phyloP scores from a whole-genome alignment of 176 grass and related monocot species.

The Zizania latifolia region DNA sequence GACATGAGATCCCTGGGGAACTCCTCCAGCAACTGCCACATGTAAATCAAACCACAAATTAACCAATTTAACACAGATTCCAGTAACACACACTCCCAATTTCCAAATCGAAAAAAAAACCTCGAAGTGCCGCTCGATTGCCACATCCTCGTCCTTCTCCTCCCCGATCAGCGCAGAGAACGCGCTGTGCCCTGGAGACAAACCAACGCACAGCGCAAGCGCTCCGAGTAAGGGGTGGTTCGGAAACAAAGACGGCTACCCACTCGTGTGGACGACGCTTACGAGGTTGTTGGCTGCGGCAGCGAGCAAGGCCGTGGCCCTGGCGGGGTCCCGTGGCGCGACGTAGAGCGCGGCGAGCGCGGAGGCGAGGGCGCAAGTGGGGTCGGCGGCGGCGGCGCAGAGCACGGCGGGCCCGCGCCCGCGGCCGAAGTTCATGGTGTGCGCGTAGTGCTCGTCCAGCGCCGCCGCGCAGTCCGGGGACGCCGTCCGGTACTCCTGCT shows the following conservation, averaged over 20 bases:
- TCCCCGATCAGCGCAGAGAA: slow-evolving; percentile 42
- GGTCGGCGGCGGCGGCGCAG: slow-evolving; percentile 40
- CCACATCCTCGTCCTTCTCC: slow-evolving; percentile 29
- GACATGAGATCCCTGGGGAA: slow-evolving; percentile 65
- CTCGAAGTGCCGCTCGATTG: slow-evolving; percentile 43
- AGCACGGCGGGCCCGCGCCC: slow-evolving; percentile 29
- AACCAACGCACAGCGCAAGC: not conserved
- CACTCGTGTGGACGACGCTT: not conserved
- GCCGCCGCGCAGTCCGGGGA: slow-evolving; percentile 50
- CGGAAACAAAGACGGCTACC: not conserved
- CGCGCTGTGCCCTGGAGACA: slow-evolving; percentile 26
- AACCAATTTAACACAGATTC: not conserved
- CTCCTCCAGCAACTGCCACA: slow-evolving; percentile 43
- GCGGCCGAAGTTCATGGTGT: slow-evolving; percentile 41
- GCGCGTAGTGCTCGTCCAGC: slow-evolving; percentile 57
- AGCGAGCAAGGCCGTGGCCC: slow-evolving; percentile 36
- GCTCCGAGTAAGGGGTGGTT: not conserved
- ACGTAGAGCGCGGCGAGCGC: slow-evolving; percentile 43
- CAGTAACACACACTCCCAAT: not conserved
- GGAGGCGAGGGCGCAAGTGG: slow-evolving; percentile 46
- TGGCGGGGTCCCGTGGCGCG: slow-evolving; percentile 22
- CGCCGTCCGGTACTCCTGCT: slow-evolving; percentile 49
- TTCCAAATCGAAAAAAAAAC: slow-evolving; percentile 5
- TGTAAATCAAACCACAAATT: not conserved
- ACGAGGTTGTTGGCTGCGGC: slow-evolving; percentile 44